A percentile compares a stretch with the other conserved stretches of the same genome.
phyloP scores from a whole-genome alignment of 176 grass and related monocot species.

The Eragrostis curvula region DNA sequence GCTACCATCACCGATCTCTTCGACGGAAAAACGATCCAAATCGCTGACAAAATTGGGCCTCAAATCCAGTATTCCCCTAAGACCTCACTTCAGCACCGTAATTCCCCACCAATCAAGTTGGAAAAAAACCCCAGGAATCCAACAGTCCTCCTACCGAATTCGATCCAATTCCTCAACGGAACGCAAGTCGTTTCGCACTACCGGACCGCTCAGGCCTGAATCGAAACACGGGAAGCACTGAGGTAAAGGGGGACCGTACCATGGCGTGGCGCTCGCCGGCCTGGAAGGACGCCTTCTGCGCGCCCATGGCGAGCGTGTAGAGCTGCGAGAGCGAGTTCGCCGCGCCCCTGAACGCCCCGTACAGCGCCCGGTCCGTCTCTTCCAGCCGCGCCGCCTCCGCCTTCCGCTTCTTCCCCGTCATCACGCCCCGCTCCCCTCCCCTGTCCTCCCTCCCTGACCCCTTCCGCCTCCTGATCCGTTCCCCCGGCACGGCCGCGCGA shows the following conservation, averaged over 20 bases:
- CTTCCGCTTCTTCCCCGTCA: conserved; percentile 74
- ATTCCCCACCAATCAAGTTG: background rate
- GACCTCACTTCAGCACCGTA: background rate
- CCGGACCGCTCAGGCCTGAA: background rate
- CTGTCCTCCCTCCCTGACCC: too few species aligned
- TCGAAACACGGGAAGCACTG: background rate
- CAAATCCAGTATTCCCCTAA: background rate
- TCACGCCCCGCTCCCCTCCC: background rate
- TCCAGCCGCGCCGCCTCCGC: conserved; percentile 71
- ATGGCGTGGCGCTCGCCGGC: conserved; percentile 77
- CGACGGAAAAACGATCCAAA: background rate
- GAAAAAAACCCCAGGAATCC: background rate
- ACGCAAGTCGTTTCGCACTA: background rate
- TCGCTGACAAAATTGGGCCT: background rate
- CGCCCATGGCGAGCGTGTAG: conserved; percentile 72
- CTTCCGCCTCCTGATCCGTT: background rate
- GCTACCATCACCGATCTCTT: background rate
- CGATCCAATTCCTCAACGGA: background rate
- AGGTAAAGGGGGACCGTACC: conserved; percentile 46
- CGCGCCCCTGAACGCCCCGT: conserved; percentile 63
- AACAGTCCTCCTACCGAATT: background rate
- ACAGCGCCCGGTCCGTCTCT: conserved; percentile 77
- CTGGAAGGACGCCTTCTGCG: conserved; percentile 70
- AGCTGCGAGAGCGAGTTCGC: conserved; percentile 80
- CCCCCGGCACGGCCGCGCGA: background rate